A percentile compares a stretch with the other conserved stretches of the same genome.
phyloP scores from a whole-genome alignment of 805 yeast genomes.

The Kluyveromyces dobzhanskii region DNA sequence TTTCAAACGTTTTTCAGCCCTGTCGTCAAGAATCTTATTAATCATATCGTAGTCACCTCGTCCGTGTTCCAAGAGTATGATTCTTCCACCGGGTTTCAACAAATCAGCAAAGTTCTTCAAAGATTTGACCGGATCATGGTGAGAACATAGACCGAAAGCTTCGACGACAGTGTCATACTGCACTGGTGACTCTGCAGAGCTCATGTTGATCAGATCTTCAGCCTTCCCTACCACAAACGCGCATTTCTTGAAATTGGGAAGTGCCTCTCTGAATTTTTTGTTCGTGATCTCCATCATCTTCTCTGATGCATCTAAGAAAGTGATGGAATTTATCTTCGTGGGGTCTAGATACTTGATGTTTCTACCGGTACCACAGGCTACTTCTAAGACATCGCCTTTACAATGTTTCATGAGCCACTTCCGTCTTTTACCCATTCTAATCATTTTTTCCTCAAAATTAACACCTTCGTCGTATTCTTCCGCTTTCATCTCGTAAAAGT shows the following conservation, averaged over 20 bases:
- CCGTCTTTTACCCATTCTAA: conserved; percentile 49
- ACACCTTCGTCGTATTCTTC: conserved; percentile 73
- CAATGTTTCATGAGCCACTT: conserved; percentile 72
- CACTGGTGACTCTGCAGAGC: conserved; percentile 32
- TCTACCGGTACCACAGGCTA: conserved; percentile 94
- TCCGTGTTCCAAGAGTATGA: conserved; percentile 87
- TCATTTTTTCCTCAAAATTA: conserved; percentile 42
- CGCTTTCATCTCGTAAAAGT: conserved; percentile 71
- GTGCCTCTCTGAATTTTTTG: conserved; percentile 58
- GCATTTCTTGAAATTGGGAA: conserved; percentile 60
- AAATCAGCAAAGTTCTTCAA: conserved; percentile 62
- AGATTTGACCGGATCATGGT: conserved; percentile 83
- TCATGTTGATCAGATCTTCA: conserved; percentile 61
- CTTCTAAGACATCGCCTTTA: conserved; percentile 86
- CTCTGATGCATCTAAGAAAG: conserved; percentile 76
- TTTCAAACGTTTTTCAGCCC: conserved; percentile 75
- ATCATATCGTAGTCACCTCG: conserved; percentile 72
- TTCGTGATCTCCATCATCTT: conserved; percentile 80
- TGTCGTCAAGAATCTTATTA: conserved; percentile 70
- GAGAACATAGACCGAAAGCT: conserved; percentile 94
- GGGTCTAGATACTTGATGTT: conserved; percentile 70
- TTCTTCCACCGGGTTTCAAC: conserved; percentile 83
- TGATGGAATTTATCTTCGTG: conserved; percentile 55
- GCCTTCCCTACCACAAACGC: conserved; percentile 90
- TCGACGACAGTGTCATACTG: conserved; percentile 89